Conservation (phyloP, 257 asterid genomes). For the Voacanga thouarsii region DNA sequence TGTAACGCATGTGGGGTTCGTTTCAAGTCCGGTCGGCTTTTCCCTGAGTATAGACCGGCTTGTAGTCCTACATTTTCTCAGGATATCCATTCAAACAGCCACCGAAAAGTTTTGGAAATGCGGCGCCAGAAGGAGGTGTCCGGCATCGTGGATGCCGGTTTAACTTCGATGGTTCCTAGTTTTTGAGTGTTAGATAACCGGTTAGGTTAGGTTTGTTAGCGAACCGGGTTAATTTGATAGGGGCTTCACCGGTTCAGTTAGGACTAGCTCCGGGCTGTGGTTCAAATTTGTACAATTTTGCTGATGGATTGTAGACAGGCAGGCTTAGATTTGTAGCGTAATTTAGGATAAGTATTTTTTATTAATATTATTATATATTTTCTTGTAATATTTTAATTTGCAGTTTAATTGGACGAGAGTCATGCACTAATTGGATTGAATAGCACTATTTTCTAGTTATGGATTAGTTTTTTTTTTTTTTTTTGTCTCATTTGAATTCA, state of each 20-base stretch:
- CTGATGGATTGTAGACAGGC: constrained; percentile 15
- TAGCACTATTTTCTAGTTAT: background rate
- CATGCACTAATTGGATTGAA: background rate
- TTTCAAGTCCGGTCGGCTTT: constrained; percentile 38
- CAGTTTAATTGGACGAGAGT: background rate
- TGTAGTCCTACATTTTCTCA: constrained; percentile 39
- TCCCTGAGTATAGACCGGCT: constrained; percentile 43
- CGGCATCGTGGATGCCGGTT: constrained; percentile 20
- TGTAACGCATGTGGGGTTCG: constrained; percentile 50
- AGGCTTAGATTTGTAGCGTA: constrained; percentile 13
- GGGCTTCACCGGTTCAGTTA: constrained; percentile 7
- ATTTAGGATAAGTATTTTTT: background rate
- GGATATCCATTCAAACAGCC: constrained; percentile 34
- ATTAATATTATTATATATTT: constrained; percentile 9
- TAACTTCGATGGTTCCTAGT: constrained; percentile 21
- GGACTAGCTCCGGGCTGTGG: constrained; percentile 15
- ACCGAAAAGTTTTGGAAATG: constrained; percentile 41
- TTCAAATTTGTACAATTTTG: constrained; percentile 27
- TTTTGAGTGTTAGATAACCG: constrained; percentile 17
- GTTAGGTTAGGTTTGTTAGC: constrained; percentile 8
- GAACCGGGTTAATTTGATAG: constrained; percentile 7
- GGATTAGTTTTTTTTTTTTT: background rate
- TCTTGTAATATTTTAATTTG: constrained; percentile 8
- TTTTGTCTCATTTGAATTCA: background rate
- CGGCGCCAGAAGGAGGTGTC: constrained; percentile 28